These are phyloP conservation scores for Vigna reflexopilosa DNA, from an alignment of 306 rosid species.

Conservation along the genomic window DNA sequence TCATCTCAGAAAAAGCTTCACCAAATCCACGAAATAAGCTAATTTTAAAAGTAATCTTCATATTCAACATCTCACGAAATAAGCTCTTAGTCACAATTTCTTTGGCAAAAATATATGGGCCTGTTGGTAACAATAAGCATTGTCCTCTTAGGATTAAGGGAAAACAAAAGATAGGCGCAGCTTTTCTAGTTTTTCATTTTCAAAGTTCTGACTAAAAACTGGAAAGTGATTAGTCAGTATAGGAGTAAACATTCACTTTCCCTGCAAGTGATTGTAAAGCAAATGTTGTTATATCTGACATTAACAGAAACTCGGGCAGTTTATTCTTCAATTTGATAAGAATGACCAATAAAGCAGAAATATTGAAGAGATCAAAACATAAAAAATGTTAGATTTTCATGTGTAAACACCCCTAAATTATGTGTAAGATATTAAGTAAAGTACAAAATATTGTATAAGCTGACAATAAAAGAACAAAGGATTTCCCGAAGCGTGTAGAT, in stretches of 20 bases:
- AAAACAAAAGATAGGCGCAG: background rate
- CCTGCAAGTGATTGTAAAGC: too few relatives aligned
- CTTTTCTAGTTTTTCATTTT: background rate
- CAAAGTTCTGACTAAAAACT: background rate
- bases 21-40: background rate
- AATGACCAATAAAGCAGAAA: background rate
- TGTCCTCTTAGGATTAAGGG: background rate
- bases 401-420: background rate
- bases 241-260: too few relatives aligned
- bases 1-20: slow-evolving; percentile 13
- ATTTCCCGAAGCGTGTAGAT: too few relatives aligned
- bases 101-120: too few relatives aligned
- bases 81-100: too few relatives aligned
- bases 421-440: background rate
- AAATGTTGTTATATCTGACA: too few relatives aligned
- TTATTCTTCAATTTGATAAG: background rate
- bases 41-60: too few relatives aligned
- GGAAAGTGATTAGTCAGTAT: too few relatives aligned
- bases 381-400: background rate
- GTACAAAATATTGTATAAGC: background rate
- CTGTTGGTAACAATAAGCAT: too few relatives aligned
- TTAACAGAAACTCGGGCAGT: too few relatives aligned
- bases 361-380: background rate
- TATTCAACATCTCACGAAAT: too few relatives aligned
- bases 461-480: too few relatives aligned